phyloP scores from a whole-genome alignment of 2,329 filamentous ascomycete genomes.

The Albophoma yamanashiensis region DNA sequence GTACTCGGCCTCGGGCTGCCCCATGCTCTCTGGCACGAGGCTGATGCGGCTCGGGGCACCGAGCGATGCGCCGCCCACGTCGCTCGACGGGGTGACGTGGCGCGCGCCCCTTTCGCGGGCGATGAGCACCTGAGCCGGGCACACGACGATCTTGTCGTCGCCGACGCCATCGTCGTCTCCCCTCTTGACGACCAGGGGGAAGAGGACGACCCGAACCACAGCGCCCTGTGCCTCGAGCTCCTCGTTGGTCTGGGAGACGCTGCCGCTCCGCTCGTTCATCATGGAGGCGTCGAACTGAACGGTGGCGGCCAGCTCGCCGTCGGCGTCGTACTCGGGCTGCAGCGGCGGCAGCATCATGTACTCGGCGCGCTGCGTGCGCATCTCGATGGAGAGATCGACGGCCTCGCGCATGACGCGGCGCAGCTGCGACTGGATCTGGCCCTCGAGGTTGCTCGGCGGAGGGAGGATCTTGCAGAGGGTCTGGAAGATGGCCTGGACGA shows the following conservation, averaged over 20 bases:
- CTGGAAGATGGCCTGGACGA: conserved; percentile 76
- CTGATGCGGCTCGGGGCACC: conserved; percentile 27
- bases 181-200: conserved; percentile 93
- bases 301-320: conserved; percentile 79
- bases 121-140: conserved; percentile 86
- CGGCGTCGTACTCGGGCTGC: conserved; percentile 87
- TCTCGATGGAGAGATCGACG: conserved; percentile 85
- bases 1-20: conserved; percentile 18
- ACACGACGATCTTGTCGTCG: conserved; percentile 91
- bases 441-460: conserved; percentile 70
- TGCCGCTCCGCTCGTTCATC: conserved; percentile 85
- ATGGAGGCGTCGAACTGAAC: conserved; percentile 86
- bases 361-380: conserved; percentile 93
- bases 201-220: conserved; percentile 83
- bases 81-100: conserved; percentile 36
- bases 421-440: conserved; percentile 73
- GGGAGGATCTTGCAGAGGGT: conserved; percentile 78
- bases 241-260: conserved; percentile 50
- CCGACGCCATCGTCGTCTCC: conserved; percentile 79
- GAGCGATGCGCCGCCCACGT: conserved; percentile 35
- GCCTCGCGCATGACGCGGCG: conserved; percentile 81
- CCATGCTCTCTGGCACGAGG: conserved; percentile 23
- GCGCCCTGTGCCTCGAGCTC: conserved; percentile 67
- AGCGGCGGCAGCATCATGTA: conserved; percentile 97
- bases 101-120: conserved; percentile 36